Percentiles rank a stretch among this genome's conserved stretches.
Evolutionary conservation across 2,329 filamentous ascomycete species (phyloP).

Genomic region (Talaromyces sp.): DNA sequence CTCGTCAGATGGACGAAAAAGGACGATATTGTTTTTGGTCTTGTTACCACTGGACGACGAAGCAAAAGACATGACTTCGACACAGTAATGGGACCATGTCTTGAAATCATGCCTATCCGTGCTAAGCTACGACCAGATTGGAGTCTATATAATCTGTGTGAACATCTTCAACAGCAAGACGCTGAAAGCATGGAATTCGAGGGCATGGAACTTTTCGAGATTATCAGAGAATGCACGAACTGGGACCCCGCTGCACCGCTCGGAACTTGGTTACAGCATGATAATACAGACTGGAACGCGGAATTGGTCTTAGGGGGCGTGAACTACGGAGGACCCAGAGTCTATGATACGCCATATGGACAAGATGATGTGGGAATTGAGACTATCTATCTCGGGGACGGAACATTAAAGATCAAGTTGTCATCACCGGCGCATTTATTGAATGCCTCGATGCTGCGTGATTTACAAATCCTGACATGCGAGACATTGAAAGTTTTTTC

Average conservation of each 20-base stretch:
- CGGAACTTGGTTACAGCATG: not conserved
- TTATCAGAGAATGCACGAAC: not conserved
- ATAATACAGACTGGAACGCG: not conserved
- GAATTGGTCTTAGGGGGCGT: not conserved
- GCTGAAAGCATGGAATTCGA: not conserved
- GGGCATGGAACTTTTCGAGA: not conserved
- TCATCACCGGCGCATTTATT: not conserved
- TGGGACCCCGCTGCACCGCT: not conserved
- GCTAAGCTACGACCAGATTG: not conserved
- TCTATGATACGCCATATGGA: not conserved
- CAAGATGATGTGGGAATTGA: not conserved
- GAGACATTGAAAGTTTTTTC: not conserved
- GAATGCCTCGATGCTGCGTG: not conserved
- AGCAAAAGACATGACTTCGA: not conserved
- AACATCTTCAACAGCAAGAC: not conserved
- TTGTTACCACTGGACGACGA: not conserved
- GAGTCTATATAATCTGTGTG: not conserved
- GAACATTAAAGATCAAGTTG: not conserved
- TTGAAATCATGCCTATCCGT: not conserved
- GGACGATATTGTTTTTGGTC: not conserved
- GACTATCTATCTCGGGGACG: not conserved
- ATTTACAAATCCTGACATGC: not conserved
- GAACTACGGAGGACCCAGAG: not conserved
- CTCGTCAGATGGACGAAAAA: not conserved
- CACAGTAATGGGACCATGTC: not conserved